Conservation (phyloP, 2,329 filamentous ascomycete genomes). For the Colletotrichum ledebouriae region DNA sequence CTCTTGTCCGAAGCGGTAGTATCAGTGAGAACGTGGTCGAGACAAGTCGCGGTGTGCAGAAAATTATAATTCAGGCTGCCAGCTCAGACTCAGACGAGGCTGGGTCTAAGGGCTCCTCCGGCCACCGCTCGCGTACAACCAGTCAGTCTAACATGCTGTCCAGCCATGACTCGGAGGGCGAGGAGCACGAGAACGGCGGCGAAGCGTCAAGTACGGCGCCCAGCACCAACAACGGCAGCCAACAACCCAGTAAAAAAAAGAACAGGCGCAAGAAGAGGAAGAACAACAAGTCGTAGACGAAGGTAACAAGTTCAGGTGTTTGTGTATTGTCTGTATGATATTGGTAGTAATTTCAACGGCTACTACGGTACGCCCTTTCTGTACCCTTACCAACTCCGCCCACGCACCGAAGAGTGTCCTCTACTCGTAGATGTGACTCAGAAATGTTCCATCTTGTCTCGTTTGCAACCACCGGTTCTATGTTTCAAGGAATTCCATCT, state of each 20-base stretch:
- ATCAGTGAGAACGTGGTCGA: slow-evolving; percentile 44
- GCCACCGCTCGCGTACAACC: slow-evolving; percentile 31
- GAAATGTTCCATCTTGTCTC: not conserved
- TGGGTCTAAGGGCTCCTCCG: slow-evolving; percentile 39
- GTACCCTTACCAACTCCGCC: slow-evolving; percentile 7
- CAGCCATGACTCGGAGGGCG: slow-evolving; percentile 26
- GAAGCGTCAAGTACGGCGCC: slow-evolving; percentile 33
- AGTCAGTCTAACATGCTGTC: slow-evolving; percentile 29
- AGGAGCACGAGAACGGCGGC: slow-evolving; percentile 35
- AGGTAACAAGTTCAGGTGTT: not conserved
- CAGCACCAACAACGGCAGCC: slow-evolving; percentile 30
- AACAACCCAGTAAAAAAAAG: slow-evolving; percentile 51
- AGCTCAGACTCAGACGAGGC: slow-evolving; percentile 42
- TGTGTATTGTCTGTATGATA: slow-evolving; percentile 32
- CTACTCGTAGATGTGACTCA: too few relatives aligned
- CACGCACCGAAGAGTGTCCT: not conserved
- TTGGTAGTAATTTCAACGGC: slow-evolving; percentile 27
- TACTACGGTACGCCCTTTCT: not conserved
- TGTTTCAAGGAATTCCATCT: not conserved
- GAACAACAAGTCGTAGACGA: slow-evolving; percentile 49
- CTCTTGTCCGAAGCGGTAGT: slow-evolving; percentile 43
- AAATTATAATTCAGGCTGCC: slow-evolving; percentile 43
- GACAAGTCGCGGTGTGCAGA: slow-evolving; percentile 42
- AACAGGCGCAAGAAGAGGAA: slow-evolving; percentile 56
- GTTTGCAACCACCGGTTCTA: slow-evolving; percentile 6